Conservation (phyloP, 163 green algal genomes). For the Prototheca wickerhamii region DNA sequence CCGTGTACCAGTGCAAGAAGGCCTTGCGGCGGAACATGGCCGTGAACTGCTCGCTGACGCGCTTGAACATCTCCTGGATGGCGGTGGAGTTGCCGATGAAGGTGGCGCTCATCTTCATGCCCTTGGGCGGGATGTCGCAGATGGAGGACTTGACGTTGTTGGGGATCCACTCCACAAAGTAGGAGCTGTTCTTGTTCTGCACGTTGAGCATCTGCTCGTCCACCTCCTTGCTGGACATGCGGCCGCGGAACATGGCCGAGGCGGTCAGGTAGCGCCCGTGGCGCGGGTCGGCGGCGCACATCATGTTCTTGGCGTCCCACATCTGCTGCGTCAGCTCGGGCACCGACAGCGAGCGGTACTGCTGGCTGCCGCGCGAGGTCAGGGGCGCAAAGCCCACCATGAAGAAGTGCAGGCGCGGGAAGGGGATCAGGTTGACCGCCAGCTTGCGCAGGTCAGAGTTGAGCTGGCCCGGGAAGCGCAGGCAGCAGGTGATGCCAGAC, state of each 20-base stretch:
- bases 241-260: conserved; percentile 81
- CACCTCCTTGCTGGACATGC: conserved; percentile 86
- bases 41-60: conserved; percentile 90
- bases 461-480: conserved; percentile 93
- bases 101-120: conserved; percentile 84
- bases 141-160: conserved; percentile 94
- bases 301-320: conserved; percentile 98
- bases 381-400: conserved; percentile 90
- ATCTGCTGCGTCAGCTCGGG: conserved; percentile 94
- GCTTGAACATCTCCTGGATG: conserved; percentile 96
- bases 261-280: conserved; percentile 85
- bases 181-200: conserved; percentile 93
- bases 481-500: conserved; percentile 93
- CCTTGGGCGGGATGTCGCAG: conserved; percentile 87
- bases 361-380: conserved; percentile 77
- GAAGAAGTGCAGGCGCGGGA: conserved; percentile 92
- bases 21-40: conserved; percentile 94
- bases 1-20: conserved; percentile 91
- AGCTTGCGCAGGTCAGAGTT: conserved; percentile 97
- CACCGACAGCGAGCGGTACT: conserved; percentile 81
- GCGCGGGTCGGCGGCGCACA: conserved; percentile 81
- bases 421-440: conserved; percentile 90
- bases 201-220: conserved; percentile 96
- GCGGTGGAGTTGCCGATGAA: conserved; percentile 92
- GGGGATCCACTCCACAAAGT: conserved; percentile 96